Percentiles rank a stretch among this genome's conserved stretches.
Evolutionary conservation across 2,329 filamentous ascomycete genomes (phyloP).

Genomic region (Karstenula rhodostoma): DNA sequence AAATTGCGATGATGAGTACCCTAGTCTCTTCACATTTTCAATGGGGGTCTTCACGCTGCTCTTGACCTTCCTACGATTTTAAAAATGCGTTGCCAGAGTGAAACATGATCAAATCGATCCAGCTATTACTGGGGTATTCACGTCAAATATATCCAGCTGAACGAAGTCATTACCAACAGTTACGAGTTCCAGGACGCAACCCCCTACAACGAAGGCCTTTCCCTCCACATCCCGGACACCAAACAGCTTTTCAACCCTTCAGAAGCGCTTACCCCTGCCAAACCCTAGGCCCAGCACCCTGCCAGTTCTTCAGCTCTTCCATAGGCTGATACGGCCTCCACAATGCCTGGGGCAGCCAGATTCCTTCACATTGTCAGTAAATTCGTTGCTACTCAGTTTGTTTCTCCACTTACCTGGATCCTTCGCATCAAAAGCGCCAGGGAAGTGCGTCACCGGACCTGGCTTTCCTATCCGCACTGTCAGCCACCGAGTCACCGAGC

Average conservation of each 20-base stretch:
- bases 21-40: too few species aligned
- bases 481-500: neutral
- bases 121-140: too few species aligned
- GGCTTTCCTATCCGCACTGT: conserved; percentile 5
- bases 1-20: too few species aligned
- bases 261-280: conserved; percentile 9
- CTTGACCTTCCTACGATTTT: too few species aligned
- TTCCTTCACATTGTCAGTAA: conserved; percentile 4
- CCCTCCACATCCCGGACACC: neutral
- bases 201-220: too few species aligned
- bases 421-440: conserved; percentile 15
- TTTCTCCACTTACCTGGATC: conserved; percentile 13
- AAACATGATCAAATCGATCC: too few species aligned
- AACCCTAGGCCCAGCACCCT: conserved; percentile 18
- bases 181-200: too few species aligned
- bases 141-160: too few species aligned
- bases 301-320: conserved; percentile 18
- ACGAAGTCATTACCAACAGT: too few species aligned
- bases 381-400: too few species aligned
- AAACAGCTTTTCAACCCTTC: neutral
- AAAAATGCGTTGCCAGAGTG: too few species aligned
- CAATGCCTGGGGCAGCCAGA: conserved; percentile 12
- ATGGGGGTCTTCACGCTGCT: too few species aligned
- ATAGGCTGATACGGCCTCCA: conserved; percentile 9
- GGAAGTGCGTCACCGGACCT: conserved; percentile 16